phyloP scores from a whole-genome alignment of 1,284 basidiomycete species.

The Malassezia equina region DNA sequence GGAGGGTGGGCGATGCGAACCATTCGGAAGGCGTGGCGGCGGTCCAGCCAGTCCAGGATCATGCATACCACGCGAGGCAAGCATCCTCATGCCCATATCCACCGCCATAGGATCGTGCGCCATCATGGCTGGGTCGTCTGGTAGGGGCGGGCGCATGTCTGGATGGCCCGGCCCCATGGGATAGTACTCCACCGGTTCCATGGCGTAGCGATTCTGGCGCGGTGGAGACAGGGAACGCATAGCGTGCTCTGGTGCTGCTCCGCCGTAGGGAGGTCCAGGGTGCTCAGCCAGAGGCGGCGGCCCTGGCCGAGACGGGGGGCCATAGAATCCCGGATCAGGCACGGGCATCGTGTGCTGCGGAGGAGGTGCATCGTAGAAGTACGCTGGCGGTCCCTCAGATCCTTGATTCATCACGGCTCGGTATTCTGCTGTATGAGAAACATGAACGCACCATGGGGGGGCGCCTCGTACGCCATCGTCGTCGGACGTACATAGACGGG shows the following conservation, averaged over 20 bases:
- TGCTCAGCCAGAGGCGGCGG: not conserved
- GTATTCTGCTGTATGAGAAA: slow-evolving; percentile 2
- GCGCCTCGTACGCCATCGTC: slow-evolving; percentile 14
- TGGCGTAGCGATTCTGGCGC: not conserved
- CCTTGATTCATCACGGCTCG: not conserved
- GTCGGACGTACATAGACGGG: not conserved
- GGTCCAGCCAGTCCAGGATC: not conserved
- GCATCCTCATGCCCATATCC: slow-evolving; percentile 2
- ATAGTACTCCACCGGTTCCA: slow-evolving; percentile 13
- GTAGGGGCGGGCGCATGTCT: slow-evolving; percentile 1
- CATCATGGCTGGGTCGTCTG: slow-evolving; percentile 4
- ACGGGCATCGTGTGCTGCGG: not conserved
- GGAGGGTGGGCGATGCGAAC: not conserved
- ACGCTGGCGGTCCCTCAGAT: not conserved
- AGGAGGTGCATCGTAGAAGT: not conserved
- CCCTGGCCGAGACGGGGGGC: not conserved
- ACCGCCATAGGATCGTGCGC: not conserved
- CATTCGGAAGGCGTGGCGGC: not conserved
- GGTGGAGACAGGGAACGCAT: slow-evolving; percentile 1
- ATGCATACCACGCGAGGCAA: not conserved
- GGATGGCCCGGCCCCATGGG: not conserved
- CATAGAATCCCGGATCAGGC: not conserved
- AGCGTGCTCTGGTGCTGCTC: not conserved
- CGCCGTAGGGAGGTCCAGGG: not conserved
- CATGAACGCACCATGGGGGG: slow-evolving; percentile 5